Evolutionary conservation across 257 asterid genomes (phyloP), one percentile per base, ranked within the genome.

Genomic region (Jacaranda mimosifolia): DNA sequence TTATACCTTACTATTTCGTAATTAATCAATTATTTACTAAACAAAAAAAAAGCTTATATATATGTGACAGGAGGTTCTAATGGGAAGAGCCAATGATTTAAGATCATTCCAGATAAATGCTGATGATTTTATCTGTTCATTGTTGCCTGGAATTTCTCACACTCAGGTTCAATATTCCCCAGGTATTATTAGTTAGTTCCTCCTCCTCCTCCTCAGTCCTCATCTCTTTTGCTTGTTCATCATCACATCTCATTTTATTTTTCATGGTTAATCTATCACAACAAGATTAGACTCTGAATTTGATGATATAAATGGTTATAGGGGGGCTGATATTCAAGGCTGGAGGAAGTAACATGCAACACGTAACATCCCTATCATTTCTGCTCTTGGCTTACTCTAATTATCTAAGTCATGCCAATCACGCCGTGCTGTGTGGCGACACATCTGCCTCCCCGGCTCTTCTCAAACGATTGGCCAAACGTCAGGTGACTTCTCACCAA

Each of bases 271-370:
- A 26, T 26, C 32, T 26, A 26, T 26, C 32, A 26, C 2, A 2
- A 26, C 32, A 26, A 26, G 32, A 26, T 26, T 1, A 26, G 32
- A 26, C 32, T 26, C 32, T 26, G 32, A 26, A 26, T 1, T 26
- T 26, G 32, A 1, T 64, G 10, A 9, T 9, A 18, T 1, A 1
- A 11, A 14, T 70, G 38, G 32, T 0, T 4, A 19, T 60, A 86
- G 88, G 90, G 35, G 98, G 97, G 42, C 80, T 94, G 78, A 90
- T 94, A 4, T 87, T 87, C 86, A 94, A 94, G 81, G 88, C 90
- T 72, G 96, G 97, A 63, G 92, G 88, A n/a, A 86, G 97, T 75
- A 94, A 94, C 92, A 94, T 94, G 98, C 98, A 94, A 82, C 95
- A 90, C 81, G 98, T 94, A 66, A 94, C 98, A 40, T 94, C 97